A percentile compares a stretch with the other conserved stretches of the same genome.
These are phyloP conservation scores for Coemansia sp. DNA, from an alignment of 371 early-diverging fungal genomes.

Conservation along the genomic window DNA sequence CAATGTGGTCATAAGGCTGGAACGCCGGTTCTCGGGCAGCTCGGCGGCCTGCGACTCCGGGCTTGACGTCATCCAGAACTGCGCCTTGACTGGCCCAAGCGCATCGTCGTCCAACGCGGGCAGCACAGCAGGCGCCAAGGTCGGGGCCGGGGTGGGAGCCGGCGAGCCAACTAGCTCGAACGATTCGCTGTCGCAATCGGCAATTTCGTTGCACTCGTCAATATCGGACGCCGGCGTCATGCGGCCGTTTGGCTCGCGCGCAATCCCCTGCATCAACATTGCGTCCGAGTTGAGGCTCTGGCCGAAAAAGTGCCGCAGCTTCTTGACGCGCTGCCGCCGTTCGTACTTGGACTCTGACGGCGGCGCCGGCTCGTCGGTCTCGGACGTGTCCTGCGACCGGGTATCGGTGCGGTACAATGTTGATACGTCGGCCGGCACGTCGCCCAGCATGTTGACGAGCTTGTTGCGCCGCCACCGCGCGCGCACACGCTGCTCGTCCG, in stretches of 20 bases:
- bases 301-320: conserved; percentile 34
- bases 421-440: conserved; percentile 17
- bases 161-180: conserved; percentile 3
- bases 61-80: conserved; percentile 46
- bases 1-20: conserved; percentile 23
- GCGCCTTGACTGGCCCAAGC: conserved; percentile 22
- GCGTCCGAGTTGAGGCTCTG: conserved; percentile 36
- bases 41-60: conserved; percentile 37
- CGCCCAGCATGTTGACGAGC: conserved; percentile 31
- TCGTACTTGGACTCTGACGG: conserved; percentile 2
- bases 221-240: background rate
- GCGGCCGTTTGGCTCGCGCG: background rate
- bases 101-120: background rate
- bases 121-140: background rate
- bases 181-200: background rate
- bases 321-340: conserved; percentile 11
- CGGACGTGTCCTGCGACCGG: background rate
- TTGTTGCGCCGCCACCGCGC: conserved; percentile 42
- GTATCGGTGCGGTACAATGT: conserved; percentile 19
- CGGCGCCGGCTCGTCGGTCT: background rate
- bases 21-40: conserved; percentile 5
- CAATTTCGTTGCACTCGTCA: background rate
- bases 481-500: conserved; percentile 28
- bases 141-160: background rate
- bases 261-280: conserved; percentile 10